Percentiles rank a stretch among this genome's conserved stretches.
Evolutionary conservation across 306 rosid species (phyloP).

Genomic region (Prunus salicina): DNA sequence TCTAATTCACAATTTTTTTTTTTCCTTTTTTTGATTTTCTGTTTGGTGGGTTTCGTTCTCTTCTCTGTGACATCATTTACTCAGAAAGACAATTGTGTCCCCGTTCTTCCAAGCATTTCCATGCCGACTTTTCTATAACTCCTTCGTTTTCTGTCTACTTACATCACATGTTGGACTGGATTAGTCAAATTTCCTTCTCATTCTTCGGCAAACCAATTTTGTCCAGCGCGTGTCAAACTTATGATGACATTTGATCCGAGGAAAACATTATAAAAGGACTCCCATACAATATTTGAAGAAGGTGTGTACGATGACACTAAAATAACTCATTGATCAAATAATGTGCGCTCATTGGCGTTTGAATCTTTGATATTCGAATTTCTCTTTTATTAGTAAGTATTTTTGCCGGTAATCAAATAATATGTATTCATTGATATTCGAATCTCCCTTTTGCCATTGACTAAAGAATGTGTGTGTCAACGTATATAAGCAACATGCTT

Average conservation of each 20-base stretch:
- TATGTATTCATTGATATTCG: no score
- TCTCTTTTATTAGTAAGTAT: no score
- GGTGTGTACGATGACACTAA: no score
- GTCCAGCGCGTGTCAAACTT: background rate
- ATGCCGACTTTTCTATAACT: background rate
- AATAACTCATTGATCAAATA: no score
- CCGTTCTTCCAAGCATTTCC: background rate
- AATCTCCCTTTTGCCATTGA: no score
- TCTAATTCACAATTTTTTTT: background rate
- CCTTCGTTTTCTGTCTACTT: background rate
- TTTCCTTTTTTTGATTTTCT: background rate
- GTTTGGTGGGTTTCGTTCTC: background rate
- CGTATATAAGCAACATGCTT: no score
- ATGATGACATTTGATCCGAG: background rate
- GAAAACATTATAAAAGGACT: background rate
- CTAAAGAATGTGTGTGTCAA: no score
- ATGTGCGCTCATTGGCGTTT: rapidly evolving
- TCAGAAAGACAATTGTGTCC: slow-evolving; percentile 18
- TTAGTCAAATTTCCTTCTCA: background rate
- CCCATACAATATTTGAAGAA: no score
- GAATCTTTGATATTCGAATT: no score
- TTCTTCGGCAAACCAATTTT: background rate
- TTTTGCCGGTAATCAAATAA: no score
- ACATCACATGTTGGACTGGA: background rate
- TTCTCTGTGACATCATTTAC: slow-evolving; percentile 24